Percentiles rank a stretch among this genome's conserved stretches.
phyloP scores from a whole-genome alignment of 2,329 filamentous ascomycete species.

The Tympanopsis confertula region DNA sequence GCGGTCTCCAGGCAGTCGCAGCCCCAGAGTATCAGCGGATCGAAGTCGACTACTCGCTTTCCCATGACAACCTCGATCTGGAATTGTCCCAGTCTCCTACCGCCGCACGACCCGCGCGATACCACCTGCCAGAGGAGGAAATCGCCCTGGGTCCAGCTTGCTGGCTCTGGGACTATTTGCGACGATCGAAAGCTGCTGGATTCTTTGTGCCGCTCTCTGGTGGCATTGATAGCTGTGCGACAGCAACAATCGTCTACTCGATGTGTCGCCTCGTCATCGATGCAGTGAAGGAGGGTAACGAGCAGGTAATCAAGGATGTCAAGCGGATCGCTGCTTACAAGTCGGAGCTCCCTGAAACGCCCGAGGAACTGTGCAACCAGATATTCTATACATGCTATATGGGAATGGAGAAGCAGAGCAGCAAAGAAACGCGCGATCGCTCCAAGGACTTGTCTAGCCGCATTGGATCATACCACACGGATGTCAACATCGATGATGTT shows the following conservation, averaged over 20 bases:
- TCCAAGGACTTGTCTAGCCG: constrained; percentile 45
- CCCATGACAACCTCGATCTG: constrained; percentile 18
- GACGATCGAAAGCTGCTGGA: constrained; percentile 32
- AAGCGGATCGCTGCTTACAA: background rate
- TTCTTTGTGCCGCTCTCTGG: constrained; percentile 40
- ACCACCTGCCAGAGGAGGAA: constrained; percentile 37
- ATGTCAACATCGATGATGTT: constrained; percentile 63
- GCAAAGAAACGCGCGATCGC: constrained; percentile 52
- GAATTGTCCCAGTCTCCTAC: constrained; percentile 14
- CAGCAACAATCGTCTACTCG: constrained; percentile 23
- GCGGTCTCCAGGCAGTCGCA: constrained; percentile 40
- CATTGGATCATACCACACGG: constrained; percentile 62
- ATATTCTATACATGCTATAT: constrained; percentile 44
- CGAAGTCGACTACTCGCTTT: constrained; percentile 20
- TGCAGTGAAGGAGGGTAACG: constrained; percentile 30
- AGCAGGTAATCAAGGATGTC: constrained; percentile 3
- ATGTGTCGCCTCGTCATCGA: constrained; percentile 45
- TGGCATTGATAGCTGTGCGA: constrained; percentile 46
- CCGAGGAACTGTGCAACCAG: background rate
- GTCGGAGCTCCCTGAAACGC: background rate
- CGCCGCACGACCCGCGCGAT: background rate
- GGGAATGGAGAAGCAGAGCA: constrained; percentile 59
- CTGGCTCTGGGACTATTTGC: constrained; percentile 49
- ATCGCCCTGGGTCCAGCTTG: constrained; percentile 46
- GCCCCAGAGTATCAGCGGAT: constrained; percentile 31